These are phyloP conservation scores for Phaeomoniella chlamydospora DNA, from an alignment of 2,329 filamentous ascomycete genomes.

Conservation along the genomic window DNA sequence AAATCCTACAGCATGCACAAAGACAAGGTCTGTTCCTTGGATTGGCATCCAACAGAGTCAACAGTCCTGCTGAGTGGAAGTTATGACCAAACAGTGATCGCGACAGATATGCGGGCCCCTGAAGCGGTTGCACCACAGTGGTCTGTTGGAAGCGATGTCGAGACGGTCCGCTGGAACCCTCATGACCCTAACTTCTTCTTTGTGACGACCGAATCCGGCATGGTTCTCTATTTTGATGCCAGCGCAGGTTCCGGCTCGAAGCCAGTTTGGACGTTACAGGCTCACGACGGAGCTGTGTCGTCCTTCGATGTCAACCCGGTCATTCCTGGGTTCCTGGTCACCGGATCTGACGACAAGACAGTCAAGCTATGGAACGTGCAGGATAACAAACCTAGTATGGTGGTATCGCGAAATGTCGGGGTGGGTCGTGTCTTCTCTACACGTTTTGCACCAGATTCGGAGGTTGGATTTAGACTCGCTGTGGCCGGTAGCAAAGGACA, in stretches of 20 bases:
- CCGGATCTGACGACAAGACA: slow-evolving; percentile 83
- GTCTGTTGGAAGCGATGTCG: slow-evolving; percentile 92
- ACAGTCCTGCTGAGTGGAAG: slow-evolving; percentile 84
- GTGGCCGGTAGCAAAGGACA: slow-evolving; percentile 89
- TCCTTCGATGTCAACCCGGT: slow-evolving; percentile 82
- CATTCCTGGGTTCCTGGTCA: slow-evolving; percentile 86
- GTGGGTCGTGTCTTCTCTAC: slow-evolving; percentile 92
- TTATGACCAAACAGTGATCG: slow-evolving; percentile 87
- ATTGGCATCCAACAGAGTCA: slow-evolving; percentile 80
- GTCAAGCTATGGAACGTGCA: slow-evolving; percentile 96
- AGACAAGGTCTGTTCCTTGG: slow-evolving; percentile 91
- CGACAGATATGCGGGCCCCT: slow-evolving; percentile 91
- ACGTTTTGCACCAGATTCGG: slow-evolving; percentile 74
- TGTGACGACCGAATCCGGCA: slow-evolving; percentile 81
- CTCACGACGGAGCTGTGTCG: slow-evolving; percentile 83
- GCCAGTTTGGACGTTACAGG: slow-evolving; percentile 86
- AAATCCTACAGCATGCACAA: slow-evolving; percentile 94
- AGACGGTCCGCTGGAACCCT: slow-evolving; percentile 83
- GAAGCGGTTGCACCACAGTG: slow-evolving; percentile 69
- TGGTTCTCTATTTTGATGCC: slow-evolving; percentile 83
- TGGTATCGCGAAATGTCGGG: slow-evolving; percentile 80
- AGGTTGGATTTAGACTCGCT: slow-evolving; percentile 82
- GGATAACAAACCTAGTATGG: slow-evolving; percentile 68
- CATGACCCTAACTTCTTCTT: slow-evolving; percentile 91
- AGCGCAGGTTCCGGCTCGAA: slow-evolving; percentile 49